Base-by-base conservation (phyloP, 805 yeast genomes). In the Candida ulmi region DNA sequence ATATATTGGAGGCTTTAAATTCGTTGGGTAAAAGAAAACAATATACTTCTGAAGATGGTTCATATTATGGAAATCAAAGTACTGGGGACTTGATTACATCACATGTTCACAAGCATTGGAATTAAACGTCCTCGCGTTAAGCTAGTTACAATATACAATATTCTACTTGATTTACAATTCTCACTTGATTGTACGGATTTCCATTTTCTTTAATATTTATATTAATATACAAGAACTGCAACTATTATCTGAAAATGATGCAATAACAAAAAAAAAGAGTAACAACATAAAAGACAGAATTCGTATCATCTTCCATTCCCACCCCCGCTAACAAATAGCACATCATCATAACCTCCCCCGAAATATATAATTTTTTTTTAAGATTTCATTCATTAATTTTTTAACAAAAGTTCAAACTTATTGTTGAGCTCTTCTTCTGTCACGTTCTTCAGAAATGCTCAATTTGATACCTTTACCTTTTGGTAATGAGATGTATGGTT, bases 391-490 rank as follows among this genome's bases (percentile, higher is more conserved):
- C 33, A 17, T 30, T 30, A 17, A 17, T 16, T 15, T 28, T 23
- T 23, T 11, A 11, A 8, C 11, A 23, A 23, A 23, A 23, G 11
- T 8, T 8, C 25, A 8, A 23, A 26, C 11, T 12, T 26, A 26
- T 25, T 41, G 30, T 68, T 78, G 84, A 65, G 91, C 88, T 76
- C 96, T 85, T 76, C 95, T 90, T 80, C 90, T 81, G 86, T 88
- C 96, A 76, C 96, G 88, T 82, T 88, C 96, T 78, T 88, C 96
- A 66, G 96, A 77, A 68, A 88, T 88, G 63, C 91, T 69, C 68
- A 88, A 81, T 80, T 88, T 88, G 72, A 88, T 84, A 84, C 97
- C 97, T 83, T 88, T 88, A 76, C 96, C 97, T 90, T 88, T 88
- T 77, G 97, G 96, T 72, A 88, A 78, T 48, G 95, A 86, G 67